Conservation (phyloP, 495 filamentous ascomycete genomes). For the Aspergillus funiculosus region DNA sequence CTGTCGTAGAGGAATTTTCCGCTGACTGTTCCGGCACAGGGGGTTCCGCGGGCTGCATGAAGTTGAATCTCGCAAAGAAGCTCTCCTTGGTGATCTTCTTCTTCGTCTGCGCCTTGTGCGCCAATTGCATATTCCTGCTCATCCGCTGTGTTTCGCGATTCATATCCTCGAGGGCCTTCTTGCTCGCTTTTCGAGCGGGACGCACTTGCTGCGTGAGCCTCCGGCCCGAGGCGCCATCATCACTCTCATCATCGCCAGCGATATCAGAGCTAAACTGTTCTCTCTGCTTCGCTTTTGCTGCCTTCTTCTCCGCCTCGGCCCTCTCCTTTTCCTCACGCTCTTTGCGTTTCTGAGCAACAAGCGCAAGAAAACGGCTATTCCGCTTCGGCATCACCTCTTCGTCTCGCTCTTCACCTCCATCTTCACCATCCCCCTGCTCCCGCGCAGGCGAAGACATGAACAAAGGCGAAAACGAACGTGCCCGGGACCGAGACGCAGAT, state of each 20-base stretch:
- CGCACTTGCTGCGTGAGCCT: conserved; percentile 59
- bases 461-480: conserved; percentile 35
- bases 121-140: conserved; percentile 79
- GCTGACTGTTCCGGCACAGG: conserved; percentile 16
- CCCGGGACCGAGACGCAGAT: conserved; percentile 19
- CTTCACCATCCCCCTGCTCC: conserved; percentile 3
- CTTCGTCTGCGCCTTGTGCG: conserved; percentile 84
- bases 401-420: conserved; percentile 24
- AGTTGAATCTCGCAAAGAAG: conserved; percentile 81
- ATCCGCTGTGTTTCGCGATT: conserved; percentile 86
- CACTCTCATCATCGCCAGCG: conserved; percentile 34
- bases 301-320: conserved; percentile 49
- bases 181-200: conserved; percentile 81
- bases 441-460: conserved; percentile 35
- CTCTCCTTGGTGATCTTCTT: conserved; percentile 86
- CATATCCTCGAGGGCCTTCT: conserved; percentile 96
- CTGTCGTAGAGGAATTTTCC: conserved; percentile 36
- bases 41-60: conserved; percentile 39
- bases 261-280: conserved; percentile 36
- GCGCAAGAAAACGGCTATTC: conserved; percentile 57
- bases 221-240: conserved; percentile 50
- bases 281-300: conserved; percentile 32
- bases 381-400: conserved; percentile 42
- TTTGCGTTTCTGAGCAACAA: conserved; percentile 64
- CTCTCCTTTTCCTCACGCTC: conserved; percentile 63